phyloP scores from a whole-genome alignment of 2,329 filamentous ascomycete genomes.

The Trichoderma cornu-damae region DNA sequence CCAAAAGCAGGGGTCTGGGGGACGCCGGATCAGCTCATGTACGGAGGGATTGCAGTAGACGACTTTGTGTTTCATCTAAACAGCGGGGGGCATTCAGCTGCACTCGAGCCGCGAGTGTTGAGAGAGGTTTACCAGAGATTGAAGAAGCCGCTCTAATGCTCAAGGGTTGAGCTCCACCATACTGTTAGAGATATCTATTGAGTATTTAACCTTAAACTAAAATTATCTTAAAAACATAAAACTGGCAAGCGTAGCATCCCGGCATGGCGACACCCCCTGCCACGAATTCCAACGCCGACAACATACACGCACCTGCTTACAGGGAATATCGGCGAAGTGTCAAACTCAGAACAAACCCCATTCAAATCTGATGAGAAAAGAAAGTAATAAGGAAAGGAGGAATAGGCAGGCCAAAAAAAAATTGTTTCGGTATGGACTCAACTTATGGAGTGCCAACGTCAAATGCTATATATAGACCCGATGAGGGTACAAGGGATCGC shows the following conservation, averaged over 20 bases:
- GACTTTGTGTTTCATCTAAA: conserved; percentile 21
- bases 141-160: background rate
- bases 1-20: conserved; percentile 16
- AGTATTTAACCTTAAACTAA: background rate
- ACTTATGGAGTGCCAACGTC: background rate
- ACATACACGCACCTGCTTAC: background rate
- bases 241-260: background rate
- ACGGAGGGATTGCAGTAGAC: conserved; percentile 20
- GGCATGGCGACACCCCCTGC: background rate
- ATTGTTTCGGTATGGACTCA: background rate
- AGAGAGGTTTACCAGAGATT: conserved; percentile 1
- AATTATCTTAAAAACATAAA: background rate
- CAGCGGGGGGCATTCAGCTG: background rate
- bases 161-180: background rate
- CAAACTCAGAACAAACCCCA: background rate
- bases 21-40: conserved; percentile 18
- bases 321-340: too few species aligned
- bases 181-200: background rate
- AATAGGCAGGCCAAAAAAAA: too few species aligned
- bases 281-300: background rate
- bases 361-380: too few species aligned
- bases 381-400: too few species aligned
- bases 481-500: background rate
- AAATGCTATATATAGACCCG: background rate
- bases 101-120: conserved; percentile 14